These are phyloP conservation scores for Parasarocladium wereldwijsianum DNA, from an alignment of 2,329 filamentous ascomycete genomes.

Conservation along the genomic window DNA sequence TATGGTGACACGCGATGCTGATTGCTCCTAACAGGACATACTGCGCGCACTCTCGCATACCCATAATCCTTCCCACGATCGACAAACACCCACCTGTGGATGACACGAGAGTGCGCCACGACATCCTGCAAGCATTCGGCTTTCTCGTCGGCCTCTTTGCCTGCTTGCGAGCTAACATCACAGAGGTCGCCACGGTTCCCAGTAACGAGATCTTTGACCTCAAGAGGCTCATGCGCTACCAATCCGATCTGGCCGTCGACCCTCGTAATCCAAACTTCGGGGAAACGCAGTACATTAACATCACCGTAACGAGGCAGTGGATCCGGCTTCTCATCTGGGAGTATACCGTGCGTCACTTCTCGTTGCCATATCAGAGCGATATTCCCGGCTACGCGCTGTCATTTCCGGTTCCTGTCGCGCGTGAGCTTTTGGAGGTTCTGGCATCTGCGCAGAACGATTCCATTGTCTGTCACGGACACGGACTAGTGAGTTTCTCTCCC, in stretches of 20 bases:
- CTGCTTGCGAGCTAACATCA: slow-evolving; percentile 10
- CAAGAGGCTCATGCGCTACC: slow-evolving; percentile 7
- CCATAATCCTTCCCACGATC: slow-evolving; percentile 11
- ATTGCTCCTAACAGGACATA: slow-evolving; percentile 3
- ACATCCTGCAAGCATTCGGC: slow-evolving; percentile 10
- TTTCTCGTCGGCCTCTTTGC: slow-evolving; percentile 12
- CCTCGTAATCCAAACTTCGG: slow-evolving; percentile 8
- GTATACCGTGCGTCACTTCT: slow-evolving; percentile 13
- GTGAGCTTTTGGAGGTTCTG: slow-evolving; percentile 10
- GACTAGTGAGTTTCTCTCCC: slow-evolving; percentile 9
- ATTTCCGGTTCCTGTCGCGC: slow-evolving; percentile 12
- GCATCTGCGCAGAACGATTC: slow-evolving; percentile 4
- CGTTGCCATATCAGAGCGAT: slow-evolving; percentile 12
- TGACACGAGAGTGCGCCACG: slow-evolving; percentile 4
- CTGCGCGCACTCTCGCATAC: slow-evolving; percentile 11
- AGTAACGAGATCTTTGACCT: slow-evolving; percentile 3
- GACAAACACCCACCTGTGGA: slow-evolving; percentile 9
- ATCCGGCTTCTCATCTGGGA: slow-evolving; percentile 14
- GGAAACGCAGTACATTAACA: slow-evolving; percentile 12
- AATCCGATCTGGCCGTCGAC: slow-evolving; percentile 9
- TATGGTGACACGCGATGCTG: neutral
- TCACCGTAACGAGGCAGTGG: slow-evolving; percentile 15
- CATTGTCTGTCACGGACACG: slow-evolving; percentile 12
- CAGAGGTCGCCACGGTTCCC: slow-evolving; percentile 6
- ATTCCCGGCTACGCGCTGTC: slow-evolving; percentile 13